phyloP scores from a whole-genome alignment of 331 rosid genomes.

The Prunus yedoensis region DNA sequence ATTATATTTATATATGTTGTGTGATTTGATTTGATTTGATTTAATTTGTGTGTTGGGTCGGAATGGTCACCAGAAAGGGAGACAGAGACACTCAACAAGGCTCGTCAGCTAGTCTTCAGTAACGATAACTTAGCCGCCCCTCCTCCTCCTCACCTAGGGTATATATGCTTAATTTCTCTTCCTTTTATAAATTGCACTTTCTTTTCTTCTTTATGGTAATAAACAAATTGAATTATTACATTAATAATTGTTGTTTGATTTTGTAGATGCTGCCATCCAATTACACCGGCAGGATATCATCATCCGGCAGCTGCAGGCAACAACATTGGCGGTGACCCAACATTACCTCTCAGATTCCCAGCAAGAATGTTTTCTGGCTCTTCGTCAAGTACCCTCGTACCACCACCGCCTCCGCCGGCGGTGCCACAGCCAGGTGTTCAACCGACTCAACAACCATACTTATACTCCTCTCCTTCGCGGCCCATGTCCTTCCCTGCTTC shows the following conservation, averaged over 20 bases:
- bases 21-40: constrained; percentile 28
- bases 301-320: constrained; percentile 26
- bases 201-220: too few relatives aligned
- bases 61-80: constrained; percentile 69
- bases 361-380: constrained; percentile 69
- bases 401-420: constrained; percentile 35
- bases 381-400: constrained; percentile 47
- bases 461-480: constrained; percentile 59
- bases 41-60: constrained; percentile 21
- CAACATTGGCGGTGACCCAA: constrained; percentile 53
- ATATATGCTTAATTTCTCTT: background rate
- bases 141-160: constrained; percentile 72
- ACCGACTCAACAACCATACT: constrained; percentile 35
- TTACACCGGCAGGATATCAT: constrained; percentile 52
- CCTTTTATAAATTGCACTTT: background rate
- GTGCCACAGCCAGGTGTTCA: constrained; percentile 10
- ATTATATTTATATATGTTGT: constrained; percentile 8
- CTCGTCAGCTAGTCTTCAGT: constrained; percentile 89
- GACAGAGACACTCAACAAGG: constrained; percentile 91
- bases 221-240: too few relatives aligned
- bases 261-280: constrained; percentile 74
- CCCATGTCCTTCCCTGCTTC: constrained; percentile 40
- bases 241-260: background rate
- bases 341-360: constrained; percentile 63
- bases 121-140: constrained; percentile 70